Conservation (phyloP, 108 stramenopile species). For the Nitzschia sp. region DNA sequence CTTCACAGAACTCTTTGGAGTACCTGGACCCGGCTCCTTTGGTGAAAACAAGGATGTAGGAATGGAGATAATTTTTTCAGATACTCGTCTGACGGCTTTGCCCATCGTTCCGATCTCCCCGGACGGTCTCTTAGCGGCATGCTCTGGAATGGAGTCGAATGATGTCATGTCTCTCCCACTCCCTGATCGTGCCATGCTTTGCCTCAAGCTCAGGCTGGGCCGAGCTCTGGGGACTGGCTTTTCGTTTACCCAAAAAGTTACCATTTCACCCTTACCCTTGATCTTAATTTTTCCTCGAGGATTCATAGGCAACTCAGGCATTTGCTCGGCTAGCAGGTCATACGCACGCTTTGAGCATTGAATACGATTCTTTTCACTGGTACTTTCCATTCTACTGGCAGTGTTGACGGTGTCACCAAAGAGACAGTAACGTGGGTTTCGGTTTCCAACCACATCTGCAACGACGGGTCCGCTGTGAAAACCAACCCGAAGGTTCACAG, state of each 20-base stretch:
- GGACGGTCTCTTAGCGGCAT: too few species aligned
- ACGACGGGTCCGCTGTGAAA: conserved; percentile 67
- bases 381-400: conserved; percentile 52
- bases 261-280: conserved; percentile 49
- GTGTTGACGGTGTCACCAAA: conserved; percentile 31
- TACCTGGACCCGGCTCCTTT: too few species aligned
- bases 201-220: too few species aligned
- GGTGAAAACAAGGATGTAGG: too few species aligned
- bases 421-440: conserved; percentile 57
- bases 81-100: too few species aligned
- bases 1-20: too few species aligned
- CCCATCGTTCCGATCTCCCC: too few species aligned
- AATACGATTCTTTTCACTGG: conserved; percentile 32
- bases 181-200: too few species aligned
- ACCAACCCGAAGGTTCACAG: conserved; percentile 59
- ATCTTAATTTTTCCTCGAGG: conserved; percentile 25
- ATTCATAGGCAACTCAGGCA: conserved; percentile 13
- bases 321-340: conserved; percentile 7
- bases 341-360: conserved; percentile 43
- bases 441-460: conserved; percentile 63
- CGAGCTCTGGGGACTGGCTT: neutral
- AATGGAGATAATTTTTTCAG: too few species aligned
- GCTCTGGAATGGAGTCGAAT: too few species aligned
- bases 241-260: conserved; percentile 20
- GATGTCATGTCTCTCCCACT: too few species aligned